Percentiles rank a stretch among this genome's conserved stretches.
phyloP scores from a whole-genome alignment of 1,284 basidiomycete species.

The Ganoderma multipileum region DNA sequence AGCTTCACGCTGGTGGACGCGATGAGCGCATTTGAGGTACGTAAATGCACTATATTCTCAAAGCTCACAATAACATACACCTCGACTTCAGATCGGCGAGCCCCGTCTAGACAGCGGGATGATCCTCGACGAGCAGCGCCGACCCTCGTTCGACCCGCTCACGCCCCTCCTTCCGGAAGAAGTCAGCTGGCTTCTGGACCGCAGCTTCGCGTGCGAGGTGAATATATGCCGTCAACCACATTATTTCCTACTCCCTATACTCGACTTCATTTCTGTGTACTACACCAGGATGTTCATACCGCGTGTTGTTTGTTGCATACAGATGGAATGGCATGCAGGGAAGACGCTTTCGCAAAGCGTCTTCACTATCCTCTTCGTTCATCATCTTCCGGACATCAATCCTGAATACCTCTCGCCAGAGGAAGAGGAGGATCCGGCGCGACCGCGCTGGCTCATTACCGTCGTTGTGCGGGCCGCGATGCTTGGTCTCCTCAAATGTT shows the following conservation, averaged over 20 bases:
- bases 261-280: neutral
- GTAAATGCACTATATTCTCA: constrained; percentile 28
- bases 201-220: constrained; percentile 84
- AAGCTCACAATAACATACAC: constrained; percentile 4
- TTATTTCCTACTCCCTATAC: constrained; percentile 12
- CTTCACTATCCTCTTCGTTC: constrained; percentile 83
- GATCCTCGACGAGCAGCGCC: constrained; percentile 51
- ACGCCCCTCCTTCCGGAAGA: constrained; percentile 73
- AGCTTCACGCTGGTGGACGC: constrained; percentile 82
- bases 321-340: constrained; percentile 91
- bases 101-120: constrained; percentile 89
- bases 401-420: constrained; percentile 55
- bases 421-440: constrained; percentile 43
- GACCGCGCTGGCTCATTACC: constrained; percentile 67
- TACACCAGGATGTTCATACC: constrained; percentile 25
- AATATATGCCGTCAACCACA: constrained; percentile 34
- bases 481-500: constrained; percentile 81
- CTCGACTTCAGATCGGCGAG: constrained; percentile 77
- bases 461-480: constrained; percentile 76
- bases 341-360: constrained; percentile 87
- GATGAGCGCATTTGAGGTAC: constrained; percentile 89
- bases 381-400: constrained; percentile 67
- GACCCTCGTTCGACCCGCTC: constrained; percentile 69
- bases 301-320: constrained; percentile 20
- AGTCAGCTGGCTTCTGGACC: constrained; percentile 88